These are phyloP conservation scores for Aspergillus persii DNA, from an alignment of 2,329 filamentous ascomycete species.

Conservation along the genomic window DNA sequence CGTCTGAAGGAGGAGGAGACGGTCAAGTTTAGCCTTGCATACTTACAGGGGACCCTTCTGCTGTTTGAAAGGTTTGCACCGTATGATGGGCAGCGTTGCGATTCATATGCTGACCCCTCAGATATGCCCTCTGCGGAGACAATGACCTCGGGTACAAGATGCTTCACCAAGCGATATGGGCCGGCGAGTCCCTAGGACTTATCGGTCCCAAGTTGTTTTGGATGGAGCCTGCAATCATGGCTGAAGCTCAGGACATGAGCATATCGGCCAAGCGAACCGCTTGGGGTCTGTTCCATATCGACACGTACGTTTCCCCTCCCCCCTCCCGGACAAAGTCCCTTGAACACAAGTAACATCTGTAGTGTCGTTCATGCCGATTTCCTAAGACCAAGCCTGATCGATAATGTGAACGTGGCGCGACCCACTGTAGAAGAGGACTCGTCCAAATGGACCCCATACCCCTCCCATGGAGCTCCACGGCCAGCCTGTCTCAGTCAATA, in stretches of 20 bases:
- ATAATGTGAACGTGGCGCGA: slow-evolving; percentile 32
- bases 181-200: slow-evolving; percentile 33
- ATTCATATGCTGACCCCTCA: slow-evolving; percentile 2
- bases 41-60: slow-evolving; percentile 35
- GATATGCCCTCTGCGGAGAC: slow-evolving; percentile 36
- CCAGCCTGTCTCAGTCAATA: slow-evolving; percentile 29
- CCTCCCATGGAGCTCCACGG: slow-evolving; percentile 28
- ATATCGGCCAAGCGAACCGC: slow-evolving; percentile 31
- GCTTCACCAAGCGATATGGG: slow-evolving; percentile 36
- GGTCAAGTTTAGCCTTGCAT: slow-evolving; percentile 26
- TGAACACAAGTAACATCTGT: neutral
- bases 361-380: slow-evolving; percentile 38
- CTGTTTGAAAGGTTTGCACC: slow-evolving; percentile 34
- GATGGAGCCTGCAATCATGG: slow-evolving; percentile 21
- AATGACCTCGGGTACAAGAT: slow-evolving; percentile 38
- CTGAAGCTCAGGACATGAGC: slow-evolving; percentile 27
- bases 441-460: slow-evolving; percentile 33
- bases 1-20: slow-evolving; percentile 24
- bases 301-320: slow-evolving; percentile 30
- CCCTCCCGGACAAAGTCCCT: no score
- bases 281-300: slow-evolving; percentile 40
- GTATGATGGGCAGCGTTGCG: no score
- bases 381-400: slow-evolving; percentile 34
- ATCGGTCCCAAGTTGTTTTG: slow-evolving; percentile 24
- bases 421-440: slow-evolving; percentile 17